phyloP scores from a whole-genome alignment of 1,284 basidiomycete genomes.

The Phenoliferia sp. region DNA sequence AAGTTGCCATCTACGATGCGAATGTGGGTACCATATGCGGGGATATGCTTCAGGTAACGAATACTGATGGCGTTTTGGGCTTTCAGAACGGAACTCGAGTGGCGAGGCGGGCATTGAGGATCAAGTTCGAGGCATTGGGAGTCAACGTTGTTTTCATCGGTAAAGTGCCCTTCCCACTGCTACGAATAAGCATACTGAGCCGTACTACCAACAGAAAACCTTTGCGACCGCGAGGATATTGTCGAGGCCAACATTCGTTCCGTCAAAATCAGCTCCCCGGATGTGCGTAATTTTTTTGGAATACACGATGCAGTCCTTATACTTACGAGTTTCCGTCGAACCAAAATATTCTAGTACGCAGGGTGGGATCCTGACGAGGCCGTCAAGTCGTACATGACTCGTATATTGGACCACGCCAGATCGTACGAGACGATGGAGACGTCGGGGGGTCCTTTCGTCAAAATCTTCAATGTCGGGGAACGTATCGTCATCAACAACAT shows the following conservation, averaged over 20 bases:
- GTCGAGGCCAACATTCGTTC: constrained; percentile 90
- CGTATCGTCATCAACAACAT: constrained; percentile 83
- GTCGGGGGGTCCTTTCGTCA: constrained; percentile 77
- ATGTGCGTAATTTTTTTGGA: constrained; percentile 55
- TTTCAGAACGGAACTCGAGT: constrained; percentile 64
- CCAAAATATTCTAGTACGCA: constrained; percentile 67
- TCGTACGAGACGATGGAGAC: constrained; percentile 79
- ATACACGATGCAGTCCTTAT: constrained; percentile 88
- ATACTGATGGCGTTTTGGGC: neutral
- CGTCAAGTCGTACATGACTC: constrained; percentile 79
- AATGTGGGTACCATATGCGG: constrained; percentile 49
- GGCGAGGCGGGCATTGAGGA: constrained; percentile 64
- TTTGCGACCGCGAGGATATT: constrained; percentile 65
- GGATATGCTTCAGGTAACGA: neutral
- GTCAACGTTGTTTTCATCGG: constrained; percentile 92
- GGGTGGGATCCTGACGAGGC: constrained; percentile 89
- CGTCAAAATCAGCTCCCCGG: constrained; percentile 96
- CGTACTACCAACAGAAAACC: constrained; percentile 45
- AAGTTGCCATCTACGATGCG: constrained; percentile 99
- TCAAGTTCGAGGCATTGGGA: constrained; percentile 75
- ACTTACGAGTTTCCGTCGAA: constrained; percentile 55
- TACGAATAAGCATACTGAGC: too few relatives aligned
- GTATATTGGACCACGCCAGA: constrained; percentile 83
- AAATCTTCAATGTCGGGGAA: constrained; percentile 94
- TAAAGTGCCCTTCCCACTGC: constrained; percentile 46